Percentiles rank a stretch among this genome's conserved stretches.
Evolutionary conservation across 2,329 filamentous ascomycete species (phyloP).

Genomic region (Rhinocladiella similis): DNA sequence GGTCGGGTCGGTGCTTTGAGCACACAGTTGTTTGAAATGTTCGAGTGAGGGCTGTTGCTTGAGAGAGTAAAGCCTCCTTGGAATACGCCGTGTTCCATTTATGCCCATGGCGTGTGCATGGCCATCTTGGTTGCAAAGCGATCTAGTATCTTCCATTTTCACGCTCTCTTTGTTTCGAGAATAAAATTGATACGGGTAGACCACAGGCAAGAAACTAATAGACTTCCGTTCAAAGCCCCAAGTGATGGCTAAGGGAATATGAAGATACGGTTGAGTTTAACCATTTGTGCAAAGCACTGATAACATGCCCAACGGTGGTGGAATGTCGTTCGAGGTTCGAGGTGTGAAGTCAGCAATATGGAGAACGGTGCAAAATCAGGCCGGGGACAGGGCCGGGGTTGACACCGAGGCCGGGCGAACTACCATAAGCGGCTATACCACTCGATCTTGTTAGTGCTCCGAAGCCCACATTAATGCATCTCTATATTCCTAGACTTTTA

Average conservation of each 20-base stretch:
- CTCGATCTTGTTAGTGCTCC: not conserved
- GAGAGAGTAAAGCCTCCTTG: conserved; percentile 15
- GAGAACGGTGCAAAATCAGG: not conserved
- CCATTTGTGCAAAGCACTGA: no score
- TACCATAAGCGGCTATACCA: not conserved
- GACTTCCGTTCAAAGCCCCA: no score
- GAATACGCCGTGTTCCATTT: not conserved
- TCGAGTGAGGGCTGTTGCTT: conserved; percentile 41
- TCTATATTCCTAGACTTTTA: no score
- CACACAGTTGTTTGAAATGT: conserved; percentile 48
- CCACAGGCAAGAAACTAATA: no score
- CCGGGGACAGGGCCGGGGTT: no score
- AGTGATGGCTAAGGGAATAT: no score
- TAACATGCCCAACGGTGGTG: no score
- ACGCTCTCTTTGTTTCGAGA: not conserved
- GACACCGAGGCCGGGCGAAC: not conserved
- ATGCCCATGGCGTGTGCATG: not conserved
- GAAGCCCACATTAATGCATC: not conserved
- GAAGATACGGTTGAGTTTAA: no score
- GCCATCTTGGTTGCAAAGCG: not conserved
- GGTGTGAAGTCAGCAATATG: no score
- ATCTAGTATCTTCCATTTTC: not conserved
- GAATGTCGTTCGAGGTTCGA: no score
- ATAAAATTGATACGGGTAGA: no score
- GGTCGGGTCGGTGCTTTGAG: conserved; percentile 36